Evolutionary conservation across 495 filamentous ascomycete species (phyloP), one percentile per base, ranked within the genome.

Genomic region (Daldinia childiae): DNA sequence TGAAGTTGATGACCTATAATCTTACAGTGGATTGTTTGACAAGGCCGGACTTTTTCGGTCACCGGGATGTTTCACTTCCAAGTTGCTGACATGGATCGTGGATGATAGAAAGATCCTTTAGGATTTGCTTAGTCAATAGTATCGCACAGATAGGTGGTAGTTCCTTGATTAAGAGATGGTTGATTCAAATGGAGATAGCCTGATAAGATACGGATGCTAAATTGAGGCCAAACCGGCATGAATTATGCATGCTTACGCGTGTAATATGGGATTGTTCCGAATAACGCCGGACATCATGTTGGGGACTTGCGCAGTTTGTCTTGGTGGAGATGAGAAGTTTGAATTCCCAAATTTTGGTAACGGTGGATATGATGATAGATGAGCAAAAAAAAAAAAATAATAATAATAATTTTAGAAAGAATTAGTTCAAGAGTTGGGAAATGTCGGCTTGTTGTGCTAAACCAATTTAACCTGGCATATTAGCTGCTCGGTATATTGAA

Each of bases 221-320:
- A 59, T 52, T 17, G 59, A 55, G 64, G 55, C 43, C 12, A 58
- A 55, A 36, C 61, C 48, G 70, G 66, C 62, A 58, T 60, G 15
- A 60, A 48, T 73, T 65, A 69, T 74, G 72, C 72, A 58, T 21
- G 67, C 72, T 68, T 69, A 73, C 62, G 62, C 62, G 64, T 38
- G 59, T 14, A 51, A 58, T 60, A 71, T 55, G 11, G 43, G 54
- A 14, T 39, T 59, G 57, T 24, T 30, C 66, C 67, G 61, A 61
- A 61, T 32, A 32, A 71, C 39, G 48, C 72, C 72, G 72, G 72
- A 74, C 72, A 66, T 67, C 58, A 71, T 24, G 63, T 74, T 74
- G 72, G 72, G 72, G 72, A 74, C 66, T 26, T 74, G 72, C 72
- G 72, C 21, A n/a, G n/a, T n/a, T 38, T 17, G 64, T 36, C 19